Evolutionary conservation across 2,329 filamentous ascomycete species (phyloP).

Genomic region (Bisporella sp.): DNA sequence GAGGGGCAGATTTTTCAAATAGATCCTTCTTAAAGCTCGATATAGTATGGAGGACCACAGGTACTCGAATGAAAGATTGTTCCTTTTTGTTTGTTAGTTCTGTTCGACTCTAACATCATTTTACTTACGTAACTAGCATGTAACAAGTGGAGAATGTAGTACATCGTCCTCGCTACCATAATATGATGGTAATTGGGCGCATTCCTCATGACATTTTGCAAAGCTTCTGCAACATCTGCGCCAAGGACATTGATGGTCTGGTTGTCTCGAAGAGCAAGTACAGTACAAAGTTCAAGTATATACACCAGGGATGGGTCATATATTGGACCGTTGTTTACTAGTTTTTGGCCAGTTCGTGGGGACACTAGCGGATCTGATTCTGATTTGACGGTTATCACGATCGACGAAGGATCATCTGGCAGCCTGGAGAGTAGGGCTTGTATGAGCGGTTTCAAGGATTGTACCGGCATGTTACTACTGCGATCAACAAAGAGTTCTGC

Average conservation of each 20-base stretch:
- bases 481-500: conserved; percentile 9
- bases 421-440: conserved; percentile 72
- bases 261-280: conserved; percentile 69
- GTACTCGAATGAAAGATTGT: conserved; percentile 84
- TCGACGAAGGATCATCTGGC: conserved; percentile 75
- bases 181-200: conserved; percentile 72
- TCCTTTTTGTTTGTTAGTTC: conserved; percentile 49
- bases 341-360: conserved; percentile 53
- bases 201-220: conserved; percentile 79
- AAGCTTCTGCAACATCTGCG: conserved; percentile 68
- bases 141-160: conserved; percentile 78
- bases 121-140: conserved; percentile 76
- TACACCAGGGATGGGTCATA: conserved; percentile 89
- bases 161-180: conserved; percentile 75
- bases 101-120: background rate
- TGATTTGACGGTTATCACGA: conserved; percentile 85
- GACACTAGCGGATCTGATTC: conserved; percentile 58
- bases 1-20: conserved; percentile 66
- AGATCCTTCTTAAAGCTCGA: conserved; percentile 77
- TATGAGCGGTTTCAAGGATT: conserved; percentile 55
- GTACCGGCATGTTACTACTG: conserved; percentile 51
- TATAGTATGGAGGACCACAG: conserved; percentile 85
- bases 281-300: conserved; percentile 83
- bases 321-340: conserved; percentile 45
- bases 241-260: conserved; percentile 67